Conservation (phyloP, 2,329 filamentous ascomycete species). For the Pseudocercospora cruenta region DNA sequence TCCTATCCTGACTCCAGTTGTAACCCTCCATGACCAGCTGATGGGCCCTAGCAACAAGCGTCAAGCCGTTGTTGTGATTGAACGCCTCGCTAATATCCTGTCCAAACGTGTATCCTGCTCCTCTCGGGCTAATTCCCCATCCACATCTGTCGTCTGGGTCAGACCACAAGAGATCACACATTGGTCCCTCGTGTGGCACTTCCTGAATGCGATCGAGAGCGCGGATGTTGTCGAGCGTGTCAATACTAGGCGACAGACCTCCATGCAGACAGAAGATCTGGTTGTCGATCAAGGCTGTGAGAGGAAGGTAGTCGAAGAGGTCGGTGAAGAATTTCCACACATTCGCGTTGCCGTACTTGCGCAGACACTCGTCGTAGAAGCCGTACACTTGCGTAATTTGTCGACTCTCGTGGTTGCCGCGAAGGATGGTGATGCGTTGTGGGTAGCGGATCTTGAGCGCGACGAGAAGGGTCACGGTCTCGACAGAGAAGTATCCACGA, state of each 20-base stretch:
- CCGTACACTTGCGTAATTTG: constrained; percentile 99
- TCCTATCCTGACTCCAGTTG: constrained; percentile 98
- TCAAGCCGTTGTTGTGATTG: constrained; percentile 98
- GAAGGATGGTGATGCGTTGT: constrained; percentile 95
- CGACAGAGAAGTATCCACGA: constrained; percentile 97
- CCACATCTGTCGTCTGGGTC: constrained; percentile 90
- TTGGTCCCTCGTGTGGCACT: constrained; percentile 95
- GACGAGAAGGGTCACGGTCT: constrained; percentile 95
- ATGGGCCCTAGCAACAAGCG: constrained; percentile 92
- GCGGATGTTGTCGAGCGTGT: constrained; percentile 93
- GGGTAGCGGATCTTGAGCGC: constrained; percentile 98
- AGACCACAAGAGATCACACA: constrained; percentile 97
- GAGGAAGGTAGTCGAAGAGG: constrained; percentile 95
- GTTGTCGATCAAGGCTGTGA: constrained; percentile 97
- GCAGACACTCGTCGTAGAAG: constrained; percentile 98
- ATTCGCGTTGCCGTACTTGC: constrained; percentile 98
- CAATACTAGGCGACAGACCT: constrained; percentile 92
- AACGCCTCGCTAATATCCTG: constrained; percentile 98
- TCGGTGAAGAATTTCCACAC: constrained; percentile 99
- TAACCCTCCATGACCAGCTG: constrained; percentile 99
- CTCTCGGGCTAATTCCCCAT: constrained; percentile 68
- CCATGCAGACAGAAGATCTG: constrained; percentile 99
- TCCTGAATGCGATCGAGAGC: constrained; percentile 96
- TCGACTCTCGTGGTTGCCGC: constrained; percentile 97
- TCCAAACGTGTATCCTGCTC: constrained; percentile 69